Evolutionary conservation across 768 basidiomycete species (phyloP), one percentile per base, ranked within the genome.

Genomic region (Xerocomellus amylosporus): DNA sequence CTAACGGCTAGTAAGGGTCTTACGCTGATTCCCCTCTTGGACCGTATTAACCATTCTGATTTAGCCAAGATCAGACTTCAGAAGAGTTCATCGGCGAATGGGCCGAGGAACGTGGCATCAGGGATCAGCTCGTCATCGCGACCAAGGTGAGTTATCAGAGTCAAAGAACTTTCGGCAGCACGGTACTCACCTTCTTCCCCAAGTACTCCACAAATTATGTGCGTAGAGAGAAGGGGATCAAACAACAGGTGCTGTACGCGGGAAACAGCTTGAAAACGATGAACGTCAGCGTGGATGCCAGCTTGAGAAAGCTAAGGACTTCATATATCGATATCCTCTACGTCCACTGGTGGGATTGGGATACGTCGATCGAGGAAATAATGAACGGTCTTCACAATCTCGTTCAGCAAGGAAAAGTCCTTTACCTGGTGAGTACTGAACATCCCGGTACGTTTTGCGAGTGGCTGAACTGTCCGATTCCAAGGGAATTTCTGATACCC

Each of bases 251-350:
- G 14, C 68, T 71, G 30, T 74, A 67, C 48, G 44, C 45, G 7
- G 77, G 78, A 14, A 79, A 79, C 59, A 59, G 60, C 49, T 54
- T 65, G 41, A 75, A 75, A 52, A 65, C 59, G 2, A 59, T 79
- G 62, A 49, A 57, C 14, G 8, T 71, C 46, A 63, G 62, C 6
- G 64, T 75, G 4, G 67, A 69, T 5, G 66, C 64, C 1, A 71
- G 67, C 28, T 68, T 79, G 45, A 71, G 69, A 51, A 84, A 82
- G 58, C 73, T 88, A 14, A 71, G 81, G 36, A 86, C 83, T 0
- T 68, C 75, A 15, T 87, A 79, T 55, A 76, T 83, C 62, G 82
- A 83, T 55, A 74, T 84, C 51, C 61, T 83, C 22, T 83, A 83
- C 60, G 59, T 83, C 1, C 81, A 83, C 57, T 79, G 73, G 71